phyloP scores from a whole-genome alignment of 768 basidiomycete species.

The Rhodotorula taiwanensis region DNA sequence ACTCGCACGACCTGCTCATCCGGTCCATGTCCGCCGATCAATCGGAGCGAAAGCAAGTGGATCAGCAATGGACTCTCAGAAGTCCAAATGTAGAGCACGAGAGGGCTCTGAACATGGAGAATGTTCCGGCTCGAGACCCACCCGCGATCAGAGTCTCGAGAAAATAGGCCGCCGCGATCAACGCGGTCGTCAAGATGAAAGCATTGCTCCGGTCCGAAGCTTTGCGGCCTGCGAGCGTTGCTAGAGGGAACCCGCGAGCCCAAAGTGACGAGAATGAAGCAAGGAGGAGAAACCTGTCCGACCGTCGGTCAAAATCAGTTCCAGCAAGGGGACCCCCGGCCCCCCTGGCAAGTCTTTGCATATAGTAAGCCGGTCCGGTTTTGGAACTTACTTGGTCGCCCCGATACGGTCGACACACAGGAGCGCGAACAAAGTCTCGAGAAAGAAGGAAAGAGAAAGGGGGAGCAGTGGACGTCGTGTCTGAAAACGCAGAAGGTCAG shows the following conservation, averaged over 20 bases:
- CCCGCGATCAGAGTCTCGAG: constrained; percentile 15
- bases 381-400: not conserved
- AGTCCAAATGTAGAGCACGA: too few relatives aligned
- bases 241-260: constrained; percentile 29
- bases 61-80: too few relatives aligned
- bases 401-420: constrained; percentile 12
- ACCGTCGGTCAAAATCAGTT: too few relatives aligned
- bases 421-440: constrained; percentile 20
- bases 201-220: constrained; percentile 30
- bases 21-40: too few relatives aligned
- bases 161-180: constrained; percentile 10
- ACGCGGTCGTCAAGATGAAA: constrained; percentile 19
- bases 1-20: not conserved
- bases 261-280: constrained; percentile 34
- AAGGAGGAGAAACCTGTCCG: constrained; percentile 34
- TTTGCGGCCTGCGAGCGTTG: constrained; percentile 17
- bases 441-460: constrained; percentile 14
- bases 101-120: too few relatives aligned
- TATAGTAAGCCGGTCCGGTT: too few relatives aligned
- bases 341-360: too few relatives aligned
- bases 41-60: too few relatives aligned
- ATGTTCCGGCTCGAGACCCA: not conserved
- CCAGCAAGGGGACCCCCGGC: too few relatives aligned
- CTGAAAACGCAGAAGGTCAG: not conserved
- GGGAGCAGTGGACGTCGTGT: constrained; percentile 4